phyloP scores from a whole-genome alignment of 2,329 filamentous ascomycete genomes.

The Xylaria sp. region DNA sequence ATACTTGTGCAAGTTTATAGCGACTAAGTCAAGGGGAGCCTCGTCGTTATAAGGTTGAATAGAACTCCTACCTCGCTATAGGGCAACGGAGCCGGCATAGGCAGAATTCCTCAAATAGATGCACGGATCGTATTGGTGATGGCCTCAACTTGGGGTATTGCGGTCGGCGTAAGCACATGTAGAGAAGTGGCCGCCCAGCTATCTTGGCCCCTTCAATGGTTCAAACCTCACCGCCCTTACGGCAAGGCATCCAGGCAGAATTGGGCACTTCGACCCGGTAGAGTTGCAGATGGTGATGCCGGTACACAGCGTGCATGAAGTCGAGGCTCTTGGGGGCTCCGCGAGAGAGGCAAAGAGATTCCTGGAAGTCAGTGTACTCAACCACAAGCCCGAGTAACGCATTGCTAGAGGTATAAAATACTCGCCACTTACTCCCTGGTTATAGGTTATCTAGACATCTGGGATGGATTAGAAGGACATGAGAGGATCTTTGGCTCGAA shows the following conservation, averaged over 20 bases:
- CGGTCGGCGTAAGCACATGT: conserved; percentile 4
- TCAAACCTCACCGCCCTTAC: background rate
- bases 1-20: background rate
- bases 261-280: background rate
- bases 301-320: background rate
- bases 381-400: background rate
- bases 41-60: background rate
- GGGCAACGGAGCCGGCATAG: background rate
- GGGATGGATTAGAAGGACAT: background rate
- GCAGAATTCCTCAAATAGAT: background rate
- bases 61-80: background rate
- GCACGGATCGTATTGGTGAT: background rate
- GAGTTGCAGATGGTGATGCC: background rate
- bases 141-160: conserved; percentile 5
- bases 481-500: background rate
- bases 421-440: background rate
- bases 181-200: no score
- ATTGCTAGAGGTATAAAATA: background rate
- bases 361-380: background rate
- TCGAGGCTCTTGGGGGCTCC: background rate
- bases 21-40: background rate
- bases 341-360: background rate
- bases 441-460: background rate
- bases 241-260: conserved; percentile 1
- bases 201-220: background rate